Evolutionary conservation across 179 eudicot species (phyloP), one percentile per base, ranked within the genome.

Genomic region (Heliamphora pulchella): DNA sequence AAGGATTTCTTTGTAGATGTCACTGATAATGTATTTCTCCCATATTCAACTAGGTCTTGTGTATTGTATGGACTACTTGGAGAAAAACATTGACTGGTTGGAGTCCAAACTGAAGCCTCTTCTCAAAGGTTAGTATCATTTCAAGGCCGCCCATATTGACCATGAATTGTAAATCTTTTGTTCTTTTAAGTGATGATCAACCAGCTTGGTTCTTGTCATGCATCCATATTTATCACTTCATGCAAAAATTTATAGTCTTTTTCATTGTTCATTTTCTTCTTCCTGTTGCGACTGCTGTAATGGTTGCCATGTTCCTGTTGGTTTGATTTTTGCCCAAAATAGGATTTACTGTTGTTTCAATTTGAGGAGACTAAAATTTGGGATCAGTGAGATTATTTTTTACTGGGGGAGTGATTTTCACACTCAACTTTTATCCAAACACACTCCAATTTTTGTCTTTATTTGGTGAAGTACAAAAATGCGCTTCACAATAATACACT

Each of bases 41-140:
- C 74, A 22, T 58, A 65, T 80, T 73, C 22, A 53, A 66, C 63
- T 83, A 96, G 99, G 99, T 79, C 98, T 96, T 74, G 91, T 94
- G 31, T 96, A 96, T 84, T 96, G 99, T 86, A 92, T 96, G 99
- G 99, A 96, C 85, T 96, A 89, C 89, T 81, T 96, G 82, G 99
- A 94, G 89, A 96, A 94, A 86, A 96, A 96, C 86, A 87, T 94
- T 67, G 99, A 94, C 85, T 92, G 99, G 98, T 85, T 96, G 87
- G 88, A 92, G 81, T 82, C 97, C 83, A 96, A 89, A 86, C 82
- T 96, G 87, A 84, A 92, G 82, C 98, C 98, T 73, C 91, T 94
- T 81, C 81, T 94, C 78, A 94, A 94, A 90, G 99, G 99, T 96
- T 86, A 62, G 84, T 81, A 8, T 71, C 65, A 14, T 18, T 72